phyloP scores from a whole-genome alignment of 2,329 filamentous ascomycete genomes.

The Ophiostoma sp. region DNA sequence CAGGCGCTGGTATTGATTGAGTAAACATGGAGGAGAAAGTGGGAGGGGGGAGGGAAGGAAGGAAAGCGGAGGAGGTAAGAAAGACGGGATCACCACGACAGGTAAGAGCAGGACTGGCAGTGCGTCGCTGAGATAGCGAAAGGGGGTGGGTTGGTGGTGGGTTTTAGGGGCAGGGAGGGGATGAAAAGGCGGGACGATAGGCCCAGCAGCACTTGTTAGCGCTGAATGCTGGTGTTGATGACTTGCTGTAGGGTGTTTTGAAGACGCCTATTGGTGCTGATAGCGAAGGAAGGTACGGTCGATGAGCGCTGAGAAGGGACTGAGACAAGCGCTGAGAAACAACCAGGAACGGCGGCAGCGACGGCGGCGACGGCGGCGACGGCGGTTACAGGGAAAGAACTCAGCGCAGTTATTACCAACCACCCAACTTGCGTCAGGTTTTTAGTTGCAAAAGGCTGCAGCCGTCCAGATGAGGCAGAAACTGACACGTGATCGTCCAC shows the following conservation, averaged over 20 bases:
- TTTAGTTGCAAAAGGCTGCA: background rate
- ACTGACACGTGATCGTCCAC: background rate
- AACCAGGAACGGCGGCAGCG: background rate
- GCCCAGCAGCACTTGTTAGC: background rate
- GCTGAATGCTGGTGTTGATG: background rate
- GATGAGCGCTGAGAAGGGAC: conserved; percentile 9
- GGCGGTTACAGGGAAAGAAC: background rate
- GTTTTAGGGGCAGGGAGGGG: conserved; percentile 9
- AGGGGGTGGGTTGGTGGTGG: background rate
- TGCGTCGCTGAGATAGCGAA: conserved; percentile 69
- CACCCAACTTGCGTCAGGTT: background rate
- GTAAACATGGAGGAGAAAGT: conserved; percentile 36
- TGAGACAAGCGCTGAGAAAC: conserved; percentile 14
- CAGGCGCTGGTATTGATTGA: conserved; percentile 36
- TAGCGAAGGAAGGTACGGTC: background rate
- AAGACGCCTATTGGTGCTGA: background rate
- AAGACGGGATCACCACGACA: conserved; percentile 6
- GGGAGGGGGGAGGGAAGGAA: background rate
- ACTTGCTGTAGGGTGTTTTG: background rate
- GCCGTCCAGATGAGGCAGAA: background rate
- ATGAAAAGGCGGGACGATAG: background rate
- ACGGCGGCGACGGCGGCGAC: conserved; percentile 5
- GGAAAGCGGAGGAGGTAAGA: background rate
- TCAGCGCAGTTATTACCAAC: conserved; percentile 1
- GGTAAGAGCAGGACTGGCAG: background rate